phyloP scores from a whole-genome alignment of 1,284 basidiomycete genomes.

The Cryptococcus deneoformans region DNA sequence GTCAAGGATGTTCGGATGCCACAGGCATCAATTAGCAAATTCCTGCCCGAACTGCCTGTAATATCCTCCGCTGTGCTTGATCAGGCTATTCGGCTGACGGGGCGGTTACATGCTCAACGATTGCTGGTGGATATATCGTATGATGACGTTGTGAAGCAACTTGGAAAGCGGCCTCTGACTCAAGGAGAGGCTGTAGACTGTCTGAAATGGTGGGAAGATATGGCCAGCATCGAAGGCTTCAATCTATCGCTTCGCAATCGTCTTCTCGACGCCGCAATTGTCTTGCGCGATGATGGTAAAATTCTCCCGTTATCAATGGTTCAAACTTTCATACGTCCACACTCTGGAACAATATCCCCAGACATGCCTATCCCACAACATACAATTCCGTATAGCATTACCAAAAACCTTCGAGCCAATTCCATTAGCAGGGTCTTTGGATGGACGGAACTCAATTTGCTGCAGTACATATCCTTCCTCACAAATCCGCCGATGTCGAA shows the following conservation, averaged over 20 bases:
- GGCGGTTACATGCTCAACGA: slow-evolving; percentile 62
- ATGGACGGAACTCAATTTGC: slow-evolving; percentile 75
- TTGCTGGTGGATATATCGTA: slow-evolving; percentile 82
- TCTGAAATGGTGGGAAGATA: slow-evolving; percentile 81
- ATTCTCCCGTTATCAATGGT: slow-evolving; percentile 69
- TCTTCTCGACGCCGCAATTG: slow-evolving; percentile 67
- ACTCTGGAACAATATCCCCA: slow-evolving; percentile 64
- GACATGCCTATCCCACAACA: slow-evolving; percentile 79
- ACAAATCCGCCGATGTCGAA: slow-evolving; percentile 55
- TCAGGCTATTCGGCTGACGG: slow-evolving; percentile 65
- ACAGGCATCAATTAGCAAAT: slow-evolving; percentile 68
- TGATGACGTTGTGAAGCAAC: slow-evolving; percentile 78
- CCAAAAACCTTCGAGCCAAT: slow-evolving; percentile 61
- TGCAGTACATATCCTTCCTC: slow-evolving; percentile 74
- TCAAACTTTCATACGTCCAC: slow-evolving; percentile 70
- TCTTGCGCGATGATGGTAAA: slow-evolving; percentile 54
- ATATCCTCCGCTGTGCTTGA: slow-evolving; percentile 65
- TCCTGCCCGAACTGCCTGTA: slow-evolving; percentile 76
- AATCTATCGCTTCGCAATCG: slow-evolving; percentile 53
- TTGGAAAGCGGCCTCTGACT: slow-evolving; percentile 67
- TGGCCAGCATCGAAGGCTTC: slow-evolving; percentile 57
- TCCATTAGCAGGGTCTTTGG: slow-evolving; percentile 64
- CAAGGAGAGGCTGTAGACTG: slow-evolving; percentile 77
- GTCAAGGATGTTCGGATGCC: slow-evolving; percentile 74
- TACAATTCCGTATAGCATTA: slow-evolving; percentile 69